Evolutionary conservation across 129 eudicot genomes (phyloP), one percentile per base, ranked within the genome.

Genomic region (Silybum marianum): DNA sequence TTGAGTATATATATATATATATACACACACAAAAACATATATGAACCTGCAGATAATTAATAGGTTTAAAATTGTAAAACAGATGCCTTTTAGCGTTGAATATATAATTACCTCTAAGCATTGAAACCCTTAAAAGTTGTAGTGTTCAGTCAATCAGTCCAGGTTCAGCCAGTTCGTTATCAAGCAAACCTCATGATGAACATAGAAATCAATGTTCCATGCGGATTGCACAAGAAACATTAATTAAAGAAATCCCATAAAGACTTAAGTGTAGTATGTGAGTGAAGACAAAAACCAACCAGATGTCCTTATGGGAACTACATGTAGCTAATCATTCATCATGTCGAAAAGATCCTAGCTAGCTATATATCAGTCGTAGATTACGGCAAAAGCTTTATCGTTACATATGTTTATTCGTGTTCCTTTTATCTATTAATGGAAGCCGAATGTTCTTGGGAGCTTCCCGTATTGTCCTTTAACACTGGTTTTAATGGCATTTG

Each of bases 361-460:
- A 32, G 6, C 30, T 0, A n/a, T n/a, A n/a, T n/a, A 28, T 0
- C 40, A 78, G 76, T 68, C 83, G 65, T 80, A 80, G 73, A 82
- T 86, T 72, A 83, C 44, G 76, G 78, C 54, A 76, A 79, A 85
- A 65, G 76, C 78, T 73, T 78, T 73, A 60, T 7, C 83, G 74
- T 46, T 38, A 72, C 73, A 81, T 36, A 74, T 75, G 80, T 89
- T 89, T 84, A 87, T 85, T 80, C 82, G 67, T 70, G 81, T 78
- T 76, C 5, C 26, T 78, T 79, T 18, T 42, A 73, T 84, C 85
- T 80, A 24, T 69, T 73, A 71, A 73, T 77, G 48, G 92, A 76
- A 84, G 91, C 80, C 82, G 86, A 88, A 83, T 83, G 69, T 80
- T 91, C 90, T 88, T 87, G 96, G 89, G 93, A 80, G 87, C 83